phyloP scores from a whole-genome alignment of 805 yeast species.

The Vanderwaltozyma tropicalis region DNA sequence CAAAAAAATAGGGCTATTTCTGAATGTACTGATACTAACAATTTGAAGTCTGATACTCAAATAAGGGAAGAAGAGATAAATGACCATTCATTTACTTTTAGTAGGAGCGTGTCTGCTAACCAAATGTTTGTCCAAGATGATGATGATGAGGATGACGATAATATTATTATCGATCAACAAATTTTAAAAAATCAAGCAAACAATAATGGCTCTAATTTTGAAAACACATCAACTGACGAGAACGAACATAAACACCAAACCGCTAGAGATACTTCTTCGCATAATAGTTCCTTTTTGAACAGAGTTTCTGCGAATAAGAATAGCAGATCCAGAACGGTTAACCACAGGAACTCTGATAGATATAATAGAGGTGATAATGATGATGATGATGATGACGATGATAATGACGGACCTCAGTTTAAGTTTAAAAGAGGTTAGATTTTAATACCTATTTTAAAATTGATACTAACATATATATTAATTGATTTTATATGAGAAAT shows the following conservation, averaged over 20 bases:
- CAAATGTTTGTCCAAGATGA: neutral
- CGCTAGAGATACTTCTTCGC: neutral
- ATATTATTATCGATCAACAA: too few species aligned
- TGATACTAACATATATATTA: too few species aligned
- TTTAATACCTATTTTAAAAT: neutral
- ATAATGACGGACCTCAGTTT: constrained; percentile 30
- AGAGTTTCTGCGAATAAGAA: constrained; percentile 1
- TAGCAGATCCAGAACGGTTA: neutral
- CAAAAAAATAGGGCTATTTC: too few species aligned
- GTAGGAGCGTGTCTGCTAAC: neutral
- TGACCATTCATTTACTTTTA: constrained; percentile 3
- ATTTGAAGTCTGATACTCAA: too few species aligned
- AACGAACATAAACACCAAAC: neutral
- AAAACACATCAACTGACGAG: neutral
- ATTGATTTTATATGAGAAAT: too few species aligned
- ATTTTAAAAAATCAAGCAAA: too few species aligned
- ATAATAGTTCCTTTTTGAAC: neutral
- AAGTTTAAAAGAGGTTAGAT: constrained; percentile 22
- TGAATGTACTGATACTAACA: too few species aligned
- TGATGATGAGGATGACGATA: neutral
- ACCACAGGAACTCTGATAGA: neutral
- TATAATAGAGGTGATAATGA: too few species aligned
- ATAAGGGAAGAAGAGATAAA: constrained; percentile 1
- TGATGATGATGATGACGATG: constrained; percentile 17
- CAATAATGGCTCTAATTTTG: constrained; percentile 2